Evolutionary conservation across 495 filamentous ascomycete genomes (phyloP).

Genomic region (Zalerion maritima): DNA sequence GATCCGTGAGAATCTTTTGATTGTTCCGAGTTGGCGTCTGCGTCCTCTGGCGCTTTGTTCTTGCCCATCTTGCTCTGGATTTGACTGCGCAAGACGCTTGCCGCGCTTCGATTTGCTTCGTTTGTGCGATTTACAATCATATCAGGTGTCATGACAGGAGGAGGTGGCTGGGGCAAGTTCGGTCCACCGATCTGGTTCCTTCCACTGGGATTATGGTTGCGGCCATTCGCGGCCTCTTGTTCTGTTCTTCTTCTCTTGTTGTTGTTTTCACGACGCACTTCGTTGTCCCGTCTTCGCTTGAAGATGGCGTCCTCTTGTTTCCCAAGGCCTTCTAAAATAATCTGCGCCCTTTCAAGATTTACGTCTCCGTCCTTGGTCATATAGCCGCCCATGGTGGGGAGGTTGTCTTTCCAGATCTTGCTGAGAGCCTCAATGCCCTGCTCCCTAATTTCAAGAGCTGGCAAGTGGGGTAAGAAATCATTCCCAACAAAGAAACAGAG

Average conservation of each 20-base stretch:
- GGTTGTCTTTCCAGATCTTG: constrained; percentile 87
- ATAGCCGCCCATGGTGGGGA: constrained; percentile 85
- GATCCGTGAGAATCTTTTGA: constrained; percentile 9
- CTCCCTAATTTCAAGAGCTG: constrained; percentile 91
- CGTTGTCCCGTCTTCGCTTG: constrained; percentile 60
- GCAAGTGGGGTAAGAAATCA: constrained; percentile 94
- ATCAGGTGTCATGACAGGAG: constrained; percentile 64
- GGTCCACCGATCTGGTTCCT: constrained; percentile 39
- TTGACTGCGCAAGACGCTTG: constrained; percentile 72
- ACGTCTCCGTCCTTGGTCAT: constrained; percentile 89
- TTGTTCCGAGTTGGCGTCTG: constrained; percentile 12
- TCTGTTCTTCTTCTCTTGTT: constrained; percentile 48
- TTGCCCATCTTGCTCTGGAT: constrained; percentile 37
- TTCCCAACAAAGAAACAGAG: constrained; percentile 99
- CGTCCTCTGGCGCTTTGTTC: constrained; percentile 1
- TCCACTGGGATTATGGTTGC: constrained; percentile 18
- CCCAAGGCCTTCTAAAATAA: constrained; percentile 75
- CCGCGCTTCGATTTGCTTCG: constrained; percentile 85
- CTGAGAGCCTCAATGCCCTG: constrained; percentile 94
- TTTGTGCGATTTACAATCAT: constrained; percentile 80
- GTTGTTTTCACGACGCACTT: constrained; percentile 66
- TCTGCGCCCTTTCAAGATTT: constrained; percentile 71
- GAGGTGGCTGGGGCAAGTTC: no score
- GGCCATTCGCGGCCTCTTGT: constrained; percentile 26
- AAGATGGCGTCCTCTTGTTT: constrained; percentile 97